Percentiles rank a stretch among this genome's conserved stretches.
Conservation (phyloP, 2,329 filamentous ascomycete genomes). For the Diplodia sapinea region DNA sequence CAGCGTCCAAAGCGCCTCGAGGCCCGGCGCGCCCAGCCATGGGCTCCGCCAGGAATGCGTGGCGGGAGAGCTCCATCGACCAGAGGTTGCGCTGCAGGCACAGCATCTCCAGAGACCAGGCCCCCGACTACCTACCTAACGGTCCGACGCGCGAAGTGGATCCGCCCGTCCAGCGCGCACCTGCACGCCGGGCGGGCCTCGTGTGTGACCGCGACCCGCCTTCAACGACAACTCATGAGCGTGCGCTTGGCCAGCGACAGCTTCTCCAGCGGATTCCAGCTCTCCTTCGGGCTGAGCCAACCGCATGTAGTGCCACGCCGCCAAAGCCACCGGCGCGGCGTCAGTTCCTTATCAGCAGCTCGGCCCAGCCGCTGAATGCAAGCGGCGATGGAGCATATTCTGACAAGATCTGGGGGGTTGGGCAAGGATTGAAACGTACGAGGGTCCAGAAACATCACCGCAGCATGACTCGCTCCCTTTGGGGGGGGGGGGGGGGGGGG, state of each 20-base stretch:
- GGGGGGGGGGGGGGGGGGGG: no score
- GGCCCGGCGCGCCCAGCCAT: neutral
- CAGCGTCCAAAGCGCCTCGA: neutral
- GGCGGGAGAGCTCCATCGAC: neutral
- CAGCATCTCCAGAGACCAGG: conserved; percentile 20
- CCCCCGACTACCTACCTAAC: conserved; percentile 8
- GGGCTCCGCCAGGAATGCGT: conserved; percentile 8
- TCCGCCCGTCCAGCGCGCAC: conserved; percentile 19
- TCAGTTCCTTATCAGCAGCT: conserved; percentile 6
- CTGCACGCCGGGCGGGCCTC: neutral
- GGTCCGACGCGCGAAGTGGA: conserved; percentile 31
- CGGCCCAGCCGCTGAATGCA: neutral
- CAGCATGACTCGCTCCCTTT: conserved; percentile 16
- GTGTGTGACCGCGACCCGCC: conserved; percentile 17
- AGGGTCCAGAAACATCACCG: conserved; percentile 23
- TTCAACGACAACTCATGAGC: neutral
- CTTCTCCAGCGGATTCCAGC: neutral
- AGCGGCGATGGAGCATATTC: neutral
- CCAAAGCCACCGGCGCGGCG: neutral
- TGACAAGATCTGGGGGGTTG: neutral
- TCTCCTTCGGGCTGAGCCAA: neutral
- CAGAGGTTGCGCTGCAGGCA: conserved; percentile 12
- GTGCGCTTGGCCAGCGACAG: neutral
- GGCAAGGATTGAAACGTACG: conserved; percentile 20
- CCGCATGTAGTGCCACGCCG: conserved; percentile 18